A percentile compares a stretch with the other conserved stretches of the same genome.
phyloP scores from a whole-genome alignment of 768 basidiomycete genomes.

The Rhodocollybia butyracea region DNA sequence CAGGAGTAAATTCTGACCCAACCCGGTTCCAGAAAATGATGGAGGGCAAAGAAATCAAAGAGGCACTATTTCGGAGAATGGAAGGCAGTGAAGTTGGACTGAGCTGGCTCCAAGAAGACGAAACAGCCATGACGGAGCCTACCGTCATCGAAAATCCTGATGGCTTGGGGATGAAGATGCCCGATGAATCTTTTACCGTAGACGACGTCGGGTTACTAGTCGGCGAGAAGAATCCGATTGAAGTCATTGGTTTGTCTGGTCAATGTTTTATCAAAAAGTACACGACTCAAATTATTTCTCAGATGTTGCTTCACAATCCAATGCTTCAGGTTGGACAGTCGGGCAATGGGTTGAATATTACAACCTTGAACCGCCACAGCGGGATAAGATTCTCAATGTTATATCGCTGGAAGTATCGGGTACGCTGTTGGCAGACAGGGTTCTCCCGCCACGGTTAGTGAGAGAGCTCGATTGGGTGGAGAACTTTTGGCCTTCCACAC shows the following conservation, averaged over 20 bases:
- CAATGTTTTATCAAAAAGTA: background rate
- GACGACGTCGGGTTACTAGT: slow-evolving; percentile 77
- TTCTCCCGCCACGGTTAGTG: slow-evolving; percentile 80
- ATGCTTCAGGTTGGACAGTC: slow-evolving; percentile 83
- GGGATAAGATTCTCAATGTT: slow-evolving; percentile 91
- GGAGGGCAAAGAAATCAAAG: slow-evolving; percentile 61
- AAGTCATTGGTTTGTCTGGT: slow-evolving; percentile 77
- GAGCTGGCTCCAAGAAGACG: slow-evolving; percentile 74
- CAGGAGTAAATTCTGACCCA: slow-evolving; percentile 61
- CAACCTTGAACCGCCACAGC: slow-evolving; percentile 56
- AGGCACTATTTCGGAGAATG: slow-evolving; percentile 65
- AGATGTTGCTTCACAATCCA: slow-evolving; percentile 91
- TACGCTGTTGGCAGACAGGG: slow-evolving; percentile 71
- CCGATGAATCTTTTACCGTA: slow-evolving; percentile 65
- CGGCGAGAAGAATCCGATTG: slow-evolving; percentile 75
- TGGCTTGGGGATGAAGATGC: slow-evolving; percentile 91
- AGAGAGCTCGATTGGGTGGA: slow-evolving; percentile 97
- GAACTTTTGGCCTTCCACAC: slow-evolving; percentile 84
- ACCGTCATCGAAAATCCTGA: slow-evolving; percentile 76
- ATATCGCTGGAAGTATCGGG: slow-evolving; percentile 94
- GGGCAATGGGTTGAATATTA: slow-evolving; percentile 91
- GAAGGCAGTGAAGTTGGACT: slow-evolving; percentile 61
- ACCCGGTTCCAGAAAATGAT: slow-evolving; percentile 68
- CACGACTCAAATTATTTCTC: background rate
- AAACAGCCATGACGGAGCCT: slow-evolving; percentile 76